A percentile compares a stretch with the other conserved stretches of the same genome.
These are phyloP conservation scores for Glycine latifolia DNA, from an alignment of 306 rosid genomes.

Conservation along the genomic window DNA sequence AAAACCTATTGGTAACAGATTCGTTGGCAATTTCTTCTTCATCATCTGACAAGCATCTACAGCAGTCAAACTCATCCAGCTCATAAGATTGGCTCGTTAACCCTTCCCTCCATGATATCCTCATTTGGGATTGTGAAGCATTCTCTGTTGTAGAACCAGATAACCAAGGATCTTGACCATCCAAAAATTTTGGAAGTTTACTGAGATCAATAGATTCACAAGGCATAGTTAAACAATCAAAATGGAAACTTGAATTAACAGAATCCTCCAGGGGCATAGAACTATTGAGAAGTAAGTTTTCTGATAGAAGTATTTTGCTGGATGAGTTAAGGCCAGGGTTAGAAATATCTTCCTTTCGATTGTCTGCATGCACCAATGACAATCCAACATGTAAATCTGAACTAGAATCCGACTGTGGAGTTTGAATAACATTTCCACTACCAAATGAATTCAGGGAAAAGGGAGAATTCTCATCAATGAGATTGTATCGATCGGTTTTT, in stretches of 20 bases:
- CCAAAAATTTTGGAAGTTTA: constrained; percentile 60
- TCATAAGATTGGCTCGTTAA: constrained; percentile 64
- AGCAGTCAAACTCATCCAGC: constrained; percentile 72
- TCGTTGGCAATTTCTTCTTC: constrained; percentile 65
- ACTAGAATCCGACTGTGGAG: constrained; percentile 75
- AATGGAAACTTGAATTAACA: constrained; percentile 75
- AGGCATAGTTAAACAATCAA: constrained; percentile 65
- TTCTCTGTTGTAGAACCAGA: constrained; percentile 59
- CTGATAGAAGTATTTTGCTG: constrained; percentile 53
- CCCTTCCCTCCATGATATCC: constrained; percentile 86
- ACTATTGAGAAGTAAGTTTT: constrained; percentile 49
- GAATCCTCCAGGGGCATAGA: constrained; percentile 53
- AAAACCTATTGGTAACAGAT: constrained; percentile 39
- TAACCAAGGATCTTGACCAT: constrained; percentile 62
- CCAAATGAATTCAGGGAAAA: constrained; percentile 66
- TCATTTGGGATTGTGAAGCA: constrained; percentile 64
- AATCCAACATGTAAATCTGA: constrained; percentile 56
- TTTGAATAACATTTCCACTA: constrained; percentile 75
- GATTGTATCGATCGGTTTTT: constrained; percentile 33
- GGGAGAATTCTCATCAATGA: constrained; percentile 62
- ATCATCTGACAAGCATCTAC: constrained; percentile 86
- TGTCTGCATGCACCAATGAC: constrained; percentile 51
- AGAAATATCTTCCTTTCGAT: constrained; percentile 47
- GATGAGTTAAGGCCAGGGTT: constrained; percentile 52
- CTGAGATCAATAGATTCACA: constrained; percentile 62